phyloP scores from a whole-genome alignment of 1,284 basidiomycete genomes.

The Sanghuangporus sanghuang region DNA sequence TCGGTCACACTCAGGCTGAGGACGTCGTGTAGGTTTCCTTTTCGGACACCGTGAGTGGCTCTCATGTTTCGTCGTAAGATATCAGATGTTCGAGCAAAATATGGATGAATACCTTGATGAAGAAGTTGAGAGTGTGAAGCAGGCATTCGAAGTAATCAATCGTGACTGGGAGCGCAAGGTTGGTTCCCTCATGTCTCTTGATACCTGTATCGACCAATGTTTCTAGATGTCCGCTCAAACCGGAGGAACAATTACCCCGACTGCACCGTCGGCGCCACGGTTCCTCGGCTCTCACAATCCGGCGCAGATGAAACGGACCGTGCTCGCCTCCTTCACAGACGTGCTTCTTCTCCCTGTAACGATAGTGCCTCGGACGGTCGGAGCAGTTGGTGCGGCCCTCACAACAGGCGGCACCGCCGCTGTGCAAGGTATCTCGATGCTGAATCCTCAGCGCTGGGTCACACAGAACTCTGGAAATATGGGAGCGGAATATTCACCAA shows the following conservation, averaged over 20 bases:
- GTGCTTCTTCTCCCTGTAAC: slow-evolving; percentile 90
- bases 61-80: slow-evolving; percentile 39
- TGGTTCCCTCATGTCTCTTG: slow-evolving; percentile 17
- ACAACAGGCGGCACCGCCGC: slow-evolving; percentile 70
- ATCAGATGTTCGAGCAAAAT: slow-evolving; percentile 89
- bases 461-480: slow-evolving; percentile 21
- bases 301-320: slow-evolving; percentile 87
- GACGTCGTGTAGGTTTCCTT: slow-evolving; percentile 65
- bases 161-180: slow-evolving; percentile 76
- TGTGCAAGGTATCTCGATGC: slow-evolving; percentile 80
- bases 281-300: slow-evolving; percentile 87
- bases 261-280: slow-evolving; percentile 42
- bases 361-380: slow-evolving; percentile 86
- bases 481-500: slow-evolving; percentile 33
- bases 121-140: slow-evolving; percentile 82
- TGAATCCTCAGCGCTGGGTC: slow-evolving; percentile 82
- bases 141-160: slow-evolving; percentile 70
- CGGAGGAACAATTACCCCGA: slow-evolving; percentile 18
- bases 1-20: slow-evolving; percentile 53
- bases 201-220: slow-evolving; percentile 17
- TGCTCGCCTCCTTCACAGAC: slow-evolving; percentile 88
- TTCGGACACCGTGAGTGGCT: not conserved
- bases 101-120: slow-evolving; percentile 97
- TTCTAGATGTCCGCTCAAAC: slow-evolving; percentile 17
- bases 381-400: slow-evolving; percentile 73